phyloP scores from a whole-genome alignment of 2,329 filamentous ascomycete genomes.

The Fusarium sp. region DNA sequence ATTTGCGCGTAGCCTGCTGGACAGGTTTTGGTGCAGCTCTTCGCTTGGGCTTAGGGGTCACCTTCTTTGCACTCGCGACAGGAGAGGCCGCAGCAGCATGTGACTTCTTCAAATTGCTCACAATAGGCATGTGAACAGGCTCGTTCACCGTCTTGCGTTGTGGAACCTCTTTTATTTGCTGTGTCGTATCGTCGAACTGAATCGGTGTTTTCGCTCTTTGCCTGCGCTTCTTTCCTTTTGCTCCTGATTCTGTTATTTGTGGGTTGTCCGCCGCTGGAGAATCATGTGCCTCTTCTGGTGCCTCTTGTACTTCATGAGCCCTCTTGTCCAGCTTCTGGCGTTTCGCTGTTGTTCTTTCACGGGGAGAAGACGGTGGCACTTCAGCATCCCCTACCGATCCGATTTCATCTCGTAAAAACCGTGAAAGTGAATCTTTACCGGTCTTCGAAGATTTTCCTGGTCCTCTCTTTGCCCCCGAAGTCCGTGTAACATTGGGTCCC shows the following conservation, averaged over 20 bases:
- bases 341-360: background rate
- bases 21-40: constrained; percentile 12
- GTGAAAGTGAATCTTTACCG: background rate
- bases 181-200: constrained; percentile 52
- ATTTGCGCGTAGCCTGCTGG: constrained; percentile 1
- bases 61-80: constrained; percentile 15
- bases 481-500: constrained; percentile 9
- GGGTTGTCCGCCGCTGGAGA: background rate
- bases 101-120: constrained; percentile 35
- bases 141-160: constrained; percentile 5
- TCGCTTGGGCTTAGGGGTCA: constrained; percentile 11
- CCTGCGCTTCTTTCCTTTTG: constrained; percentile 44
- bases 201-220: constrained; percentile 55
- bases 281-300: background rate
- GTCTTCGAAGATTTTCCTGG: background rate
- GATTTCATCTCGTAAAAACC: constrained; percentile 8
- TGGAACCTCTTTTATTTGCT: constrained; percentile 43
- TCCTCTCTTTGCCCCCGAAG: background rate
- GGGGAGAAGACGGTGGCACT: background rate
- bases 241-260: background rate
- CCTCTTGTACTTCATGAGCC: background rate
- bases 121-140: constrained; percentile 21
- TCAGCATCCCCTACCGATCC: background rate
- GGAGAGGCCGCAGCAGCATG: constrained; percentile 37
- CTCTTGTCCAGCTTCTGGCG: background rate